Evolutionary conservation across 2,329 filamentous ascomycete species (phyloP), one percentile per base, ranked within the genome.

Genomic region (Aspergillus sp.): DNA sequence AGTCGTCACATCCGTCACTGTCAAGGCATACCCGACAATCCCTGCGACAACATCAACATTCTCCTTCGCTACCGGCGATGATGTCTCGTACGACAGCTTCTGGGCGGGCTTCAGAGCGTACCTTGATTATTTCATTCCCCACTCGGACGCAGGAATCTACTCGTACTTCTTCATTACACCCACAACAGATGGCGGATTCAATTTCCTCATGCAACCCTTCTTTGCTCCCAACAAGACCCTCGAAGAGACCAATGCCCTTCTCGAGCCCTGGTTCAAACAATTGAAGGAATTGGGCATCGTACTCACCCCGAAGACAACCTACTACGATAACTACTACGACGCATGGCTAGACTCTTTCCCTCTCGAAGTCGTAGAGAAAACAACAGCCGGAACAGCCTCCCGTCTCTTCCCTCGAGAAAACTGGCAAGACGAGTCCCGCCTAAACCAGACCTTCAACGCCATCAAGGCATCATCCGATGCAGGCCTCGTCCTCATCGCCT

Each of bases 321-420:
- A 70, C 57, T 68, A 66, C 45, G 62, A 68, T 44, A 66, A 64
- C 57, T 72, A 67, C 59, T 63, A 69, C 57, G 63, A 63, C 25
- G 69, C 59, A 39, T 72, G 69, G 68, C 44, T 50, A 1, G 64
- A 62, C 11, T 67, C 64, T 8, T 72, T 70, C 62, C 67, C 69
- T 1, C 65, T 70, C 9, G 67, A 66, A 50, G 58, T 49, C 3
- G 68, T 64, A 35, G 66, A 58, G 12, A 59, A 57, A 2, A 59
- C 64, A 3, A 48, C 48, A 43, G 62, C 65, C 65, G 62, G 63
- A 56, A 70, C 68, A 2, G 63, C 64, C 27, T 71, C 67, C 5
- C 73, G 74, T 23, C 71, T 76, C 6, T 72, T 76, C 57, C 74
- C 74, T 2, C 63, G 66, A 27, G 60, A 57, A 15, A 75, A 75